Conservation (phyloP, 148 eudicot species). For the Limonium bicolor region DNA sequence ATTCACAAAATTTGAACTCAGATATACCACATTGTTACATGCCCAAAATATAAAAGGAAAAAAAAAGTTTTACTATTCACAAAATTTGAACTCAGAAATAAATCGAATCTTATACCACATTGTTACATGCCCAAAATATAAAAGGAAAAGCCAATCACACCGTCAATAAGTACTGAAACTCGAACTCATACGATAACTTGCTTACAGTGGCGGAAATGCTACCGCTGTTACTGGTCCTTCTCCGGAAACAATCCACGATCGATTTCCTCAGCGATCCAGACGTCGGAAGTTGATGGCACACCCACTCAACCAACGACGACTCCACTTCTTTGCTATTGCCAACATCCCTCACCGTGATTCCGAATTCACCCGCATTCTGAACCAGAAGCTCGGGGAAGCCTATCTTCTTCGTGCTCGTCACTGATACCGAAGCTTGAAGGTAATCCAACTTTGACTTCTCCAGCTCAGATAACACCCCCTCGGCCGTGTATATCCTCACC, state of each 20-base stretch:
- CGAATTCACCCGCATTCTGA: slow-evolving; percentile 54
- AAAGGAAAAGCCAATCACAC: not conserved
- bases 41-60: too few species aligned
- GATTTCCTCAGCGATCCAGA: slow-evolving; percentile 79
- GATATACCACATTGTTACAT: too few species aligned
- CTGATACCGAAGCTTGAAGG: slow-evolving; percentile 67
- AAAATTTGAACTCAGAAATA: too few species aligned
- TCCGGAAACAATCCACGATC: slow-evolving; percentile 67
- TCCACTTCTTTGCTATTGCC: too few species aligned
- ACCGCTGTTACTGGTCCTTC: slow-evolving; percentile 9
- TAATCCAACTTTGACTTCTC: slow-evolving; percentile 78
- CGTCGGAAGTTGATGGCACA: slow-evolving; percentile 73
- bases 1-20: too few species aligned
- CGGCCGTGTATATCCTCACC: slow-evolving; percentile 74
- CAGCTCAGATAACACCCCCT: slow-evolving; percentile 46
- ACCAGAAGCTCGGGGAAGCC: slow-evolving; percentile 62
- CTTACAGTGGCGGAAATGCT: slow-evolving; percentile 34
- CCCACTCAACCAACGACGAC: slow-evolving; percentile 66
- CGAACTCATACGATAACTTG: slow-evolving; percentile 65
- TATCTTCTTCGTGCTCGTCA: slow-evolving; percentile 46
- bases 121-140: too few species aligned
- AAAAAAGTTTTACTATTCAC: too few species aligned
- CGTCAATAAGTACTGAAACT: slow-evolving; percentile 59
- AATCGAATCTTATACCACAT: too few species aligned
- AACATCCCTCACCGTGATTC: slow-evolving; percentile 31